Base-by-base conservation (phyloP, 495 filamentous ascomycete genomes). In the Talaromyces proteolyticus region DNA sequence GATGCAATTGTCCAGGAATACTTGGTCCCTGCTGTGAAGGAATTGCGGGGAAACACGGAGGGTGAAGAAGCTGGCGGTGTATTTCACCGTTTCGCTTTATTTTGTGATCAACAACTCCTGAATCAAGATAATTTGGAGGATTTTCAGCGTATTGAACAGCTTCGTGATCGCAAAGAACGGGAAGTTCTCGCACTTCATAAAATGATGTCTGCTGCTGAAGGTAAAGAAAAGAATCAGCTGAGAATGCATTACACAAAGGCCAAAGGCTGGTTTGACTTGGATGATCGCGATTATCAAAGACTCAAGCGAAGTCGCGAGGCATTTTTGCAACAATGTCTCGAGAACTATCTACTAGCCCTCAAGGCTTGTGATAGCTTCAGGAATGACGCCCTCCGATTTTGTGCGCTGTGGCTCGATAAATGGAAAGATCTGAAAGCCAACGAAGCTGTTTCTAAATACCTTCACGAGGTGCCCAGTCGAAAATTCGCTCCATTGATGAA, bases 401-500 rank as follows among this genome's bases (percentile, higher is more conserved):
- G 90, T 53, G 87, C 94, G 6, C 67, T 99, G 8, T 99, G 93
- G 93, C 75, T 97, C 19, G 89, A 95, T 58, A 78, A 91, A 42
- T 85, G 86, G 1, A 79, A 81, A 18, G 81, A 81, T 52, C 64
- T 77, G 3, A 79, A 82, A 25, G 85, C 88, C 3, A 96, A 96
- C 56, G 72, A 76, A 24, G 86, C 88, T 3, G 91, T 94, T 20
- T 75, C 71, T 38, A 79, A 76, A 55, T 72, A 88, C 57, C 74
- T 97, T 37, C 53, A 65, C 17, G 69, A 79, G 40, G 93, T 97
- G 1, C 84, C 91, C 16, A 95, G 87, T 44, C 75, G 87, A 36
- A 99, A 99, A 54, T 96, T 99, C 61, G 93, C 88, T 1, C 68
- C 87, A 16, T 67, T 97, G 50, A 95, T 95, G 86, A 99, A 96